These are phyloP conservation scores for Amoeboaphelidium protococcarum DNA, from an alignment of 371 early-diverging fungal genomes.

Conservation along the genomic window DNA sequence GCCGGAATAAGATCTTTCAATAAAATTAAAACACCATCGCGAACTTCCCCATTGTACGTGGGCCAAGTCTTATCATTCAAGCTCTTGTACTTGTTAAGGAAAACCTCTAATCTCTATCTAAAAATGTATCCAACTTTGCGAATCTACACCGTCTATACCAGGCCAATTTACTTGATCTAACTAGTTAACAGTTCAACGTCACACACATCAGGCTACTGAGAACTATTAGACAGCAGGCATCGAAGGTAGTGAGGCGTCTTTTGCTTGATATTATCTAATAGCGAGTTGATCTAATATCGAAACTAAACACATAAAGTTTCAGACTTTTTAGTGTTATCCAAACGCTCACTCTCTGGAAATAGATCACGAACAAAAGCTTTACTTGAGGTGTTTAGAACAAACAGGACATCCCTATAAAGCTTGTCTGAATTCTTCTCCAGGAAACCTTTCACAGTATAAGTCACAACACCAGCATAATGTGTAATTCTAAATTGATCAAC, in stretches of 20 bases:
- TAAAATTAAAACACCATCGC: not conserved
- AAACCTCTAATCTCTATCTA: constrained; percentile 7
- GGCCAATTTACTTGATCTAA: constrained; percentile 8
- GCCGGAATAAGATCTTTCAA: not conserved
- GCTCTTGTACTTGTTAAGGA: constrained; percentile 4
- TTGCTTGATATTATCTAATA: constrained; percentile 6
- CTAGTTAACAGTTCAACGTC: constrained; percentile 6
- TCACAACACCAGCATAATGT: constrained; percentile 27
- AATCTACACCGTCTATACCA: constrained; percentile 12
- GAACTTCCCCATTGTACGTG: not conserved
- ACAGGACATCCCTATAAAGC: constrained; percentile 6
- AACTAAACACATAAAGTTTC: constrained; percentile 8
- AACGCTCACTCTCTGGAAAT: constrained; percentile 3
- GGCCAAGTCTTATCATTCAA: not conserved
- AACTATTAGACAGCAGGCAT: constrained; percentile 14
- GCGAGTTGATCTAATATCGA: constrained; percentile 5
- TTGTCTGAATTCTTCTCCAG: constrained; percentile 23
- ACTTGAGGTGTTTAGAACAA: not conserved
- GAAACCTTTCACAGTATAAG: constrained; percentile 21
- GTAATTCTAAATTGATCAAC: constrained; percentile 14
- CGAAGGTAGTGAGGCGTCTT: constrained; percentile 11
- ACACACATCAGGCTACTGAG: constrained; percentile 3
- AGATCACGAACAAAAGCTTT: not conserved
- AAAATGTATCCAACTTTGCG: constrained; percentile 8
- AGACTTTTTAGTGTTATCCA: constrained; percentile 1